Conservation (phyloP, 2,329 filamentous ascomycete species). For the Fusarium neocosmosporiellum region DNA sequence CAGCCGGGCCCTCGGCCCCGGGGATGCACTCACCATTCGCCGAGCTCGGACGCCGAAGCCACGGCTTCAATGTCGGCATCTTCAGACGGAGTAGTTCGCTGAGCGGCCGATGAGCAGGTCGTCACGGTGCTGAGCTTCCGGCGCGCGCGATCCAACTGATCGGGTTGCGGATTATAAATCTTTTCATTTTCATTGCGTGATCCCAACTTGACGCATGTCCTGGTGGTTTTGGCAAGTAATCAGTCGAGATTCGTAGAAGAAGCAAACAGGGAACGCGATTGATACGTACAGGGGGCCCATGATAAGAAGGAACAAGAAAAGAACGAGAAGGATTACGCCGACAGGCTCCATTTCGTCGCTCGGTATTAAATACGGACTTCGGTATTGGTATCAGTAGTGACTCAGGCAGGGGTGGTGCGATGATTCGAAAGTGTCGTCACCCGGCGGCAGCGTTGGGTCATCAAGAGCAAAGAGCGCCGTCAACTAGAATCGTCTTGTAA, state of each 20-base stretch:
- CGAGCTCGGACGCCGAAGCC: slow-evolving; percentile 31
- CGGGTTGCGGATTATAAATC: slow-evolving; percentile 34
- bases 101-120: slow-evolving; percentile 33
- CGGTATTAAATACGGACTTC: not conserved
- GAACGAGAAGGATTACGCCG: slow-evolving; percentile 39
- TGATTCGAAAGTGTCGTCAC: slow-evolving; percentile 2
- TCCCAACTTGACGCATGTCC: slow-evolving; percentile 33
- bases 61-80: slow-evolving; percentile 33
- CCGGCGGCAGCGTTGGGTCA: not conserved
- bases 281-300: slow-evolving; percentile 36
- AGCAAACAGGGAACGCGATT: not conserved
- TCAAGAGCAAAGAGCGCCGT: not conserved
- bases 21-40: slow-evolving; percentile 41
- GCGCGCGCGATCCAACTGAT: slow-evolving; percentile 40
- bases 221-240: slow-evolving; percentile 7
- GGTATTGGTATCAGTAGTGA: not conserved
- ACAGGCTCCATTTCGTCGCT: slow-evolving; percentile 37
- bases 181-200: slow-evolving; percentile 20
- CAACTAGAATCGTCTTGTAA: not conserved
- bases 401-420: slow-evolving; percentile 5
- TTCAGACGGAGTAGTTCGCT: slow-evolving; percentile 15
- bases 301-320: slow-evolving; percentile 37
- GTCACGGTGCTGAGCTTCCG: slow-evolving; percentile 47
- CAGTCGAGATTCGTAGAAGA: not conserved
- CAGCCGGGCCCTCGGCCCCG: not conserved